A percentile compares a stretch with the other conserved stretches of the same genome.
Conservation (phyloP, 148 eudicot species). For the Persicaria maculosa region DNA sequence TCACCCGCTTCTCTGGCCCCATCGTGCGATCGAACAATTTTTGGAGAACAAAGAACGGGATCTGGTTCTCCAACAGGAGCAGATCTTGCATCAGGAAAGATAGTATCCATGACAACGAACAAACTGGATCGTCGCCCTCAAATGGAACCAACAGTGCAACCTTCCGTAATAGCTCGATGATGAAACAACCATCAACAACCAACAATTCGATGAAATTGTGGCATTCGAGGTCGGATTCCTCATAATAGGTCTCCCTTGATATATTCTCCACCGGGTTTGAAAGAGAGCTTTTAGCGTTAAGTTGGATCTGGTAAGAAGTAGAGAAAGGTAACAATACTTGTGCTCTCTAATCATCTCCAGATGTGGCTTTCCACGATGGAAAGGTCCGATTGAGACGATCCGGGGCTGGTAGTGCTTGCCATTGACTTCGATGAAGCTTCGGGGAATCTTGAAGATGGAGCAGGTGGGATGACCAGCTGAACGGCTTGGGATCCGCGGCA, state of each 20-base stretch:
- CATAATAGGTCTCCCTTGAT: constrained; percentile 47
- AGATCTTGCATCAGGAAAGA: too few relatives aligned
- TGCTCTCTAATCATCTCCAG: constrained; percentile 64
- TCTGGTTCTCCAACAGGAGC: too few relatives aligned
- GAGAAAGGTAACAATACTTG: constrained; percentile 58
- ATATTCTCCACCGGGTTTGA: constrained; percentile 24
- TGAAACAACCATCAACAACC: constrained; percentile 25
- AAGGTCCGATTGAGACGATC: constrained; percentile 63
- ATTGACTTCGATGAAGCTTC: constrained; percentile 41
- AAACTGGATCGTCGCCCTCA: too few relatives aligned
- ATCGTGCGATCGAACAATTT: too few relatives aligned
- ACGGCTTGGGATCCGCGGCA: constrained; percentile 42
- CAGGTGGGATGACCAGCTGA: constrained; percentile 53
- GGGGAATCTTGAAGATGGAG: constrained; percentile 65
- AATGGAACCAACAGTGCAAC: too few relatives aligned
- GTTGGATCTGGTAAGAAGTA: constrained; percentile 25
- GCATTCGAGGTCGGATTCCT: constrained; percentile 10
- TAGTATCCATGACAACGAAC: too few relatives aligned
- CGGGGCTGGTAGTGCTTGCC: constrained; percentile 46
- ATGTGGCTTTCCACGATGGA: constrained; percentile 40
- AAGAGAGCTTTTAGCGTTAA: constrained; percentile 27
- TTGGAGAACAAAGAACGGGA: too few relatives aligned
- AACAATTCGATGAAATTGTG: constrained; percentile 55
- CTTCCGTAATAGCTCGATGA: too few relatives aligned
- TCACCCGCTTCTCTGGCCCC: too few relatives aligned